phyloP scores from a whole-genome alignment of 2,329 filamentous ascomycete species.

The Neopestalotiopsis sp. region DNA sequence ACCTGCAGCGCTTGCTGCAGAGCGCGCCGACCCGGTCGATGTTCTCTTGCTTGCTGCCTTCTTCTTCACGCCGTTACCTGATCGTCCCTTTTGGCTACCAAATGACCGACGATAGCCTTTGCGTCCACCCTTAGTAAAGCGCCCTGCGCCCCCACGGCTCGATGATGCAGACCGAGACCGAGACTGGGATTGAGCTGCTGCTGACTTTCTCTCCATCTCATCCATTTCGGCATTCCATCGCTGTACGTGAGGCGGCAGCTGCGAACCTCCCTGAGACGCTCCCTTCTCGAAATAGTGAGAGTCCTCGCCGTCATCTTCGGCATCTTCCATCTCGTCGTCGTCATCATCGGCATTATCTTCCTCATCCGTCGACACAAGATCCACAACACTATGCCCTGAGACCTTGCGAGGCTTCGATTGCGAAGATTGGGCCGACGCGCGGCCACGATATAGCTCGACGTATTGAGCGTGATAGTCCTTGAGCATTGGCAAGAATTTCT shows the following conservation, averaged over 20 bases:
- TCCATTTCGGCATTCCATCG: slow-evolving; percentile 36
- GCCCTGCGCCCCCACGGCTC: slow-evolving; percentile 13
- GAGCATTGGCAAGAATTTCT: slow-evolving; percentile 64
- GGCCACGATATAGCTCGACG: slow-evolving; percentile 52
- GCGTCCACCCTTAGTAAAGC: slow-evolving; percentile 10
- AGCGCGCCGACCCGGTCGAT: slow-evolving; percentile 13
- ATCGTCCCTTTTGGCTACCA: slow-evolving; percentile 11
- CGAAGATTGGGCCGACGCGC: slow-evolving; percentile 19
- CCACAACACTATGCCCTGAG: slow-evolving; percentile 50
- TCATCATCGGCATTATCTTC: slow-evolving; percentile 19
- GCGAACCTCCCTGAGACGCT: slow-evolving; percentile 2
- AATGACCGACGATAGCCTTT: slow-evolving; percentile 14
- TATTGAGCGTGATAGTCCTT: slow-evolving; percentile 52
- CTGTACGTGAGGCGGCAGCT: slow-evolving; percentile 27
- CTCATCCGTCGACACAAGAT: slow-evolving; percentile 48
- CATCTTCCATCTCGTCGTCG: slow-evolving; percentile 24
- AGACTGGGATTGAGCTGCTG: slow-evolving; percentile 13
- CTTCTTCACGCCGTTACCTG: slow-evolving; percentile 12
- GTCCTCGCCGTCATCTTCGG: slow-evolving; percentile 37
- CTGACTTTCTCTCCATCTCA: slow-evolving; percentile 21
- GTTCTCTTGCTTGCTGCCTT: slow-evolving; percentile 17
- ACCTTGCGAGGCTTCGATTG: slow-evolving; percentile 19
- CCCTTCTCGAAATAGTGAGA: slow-evolving; percentile 53
- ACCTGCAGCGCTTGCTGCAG: slow-evolving; percentile 6
- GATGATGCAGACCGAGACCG: slow-evolving; percentile 8